Conservation (phyloP, 495 filamentous ascomycete genomes). For the Daldinia grandis region DNA sequence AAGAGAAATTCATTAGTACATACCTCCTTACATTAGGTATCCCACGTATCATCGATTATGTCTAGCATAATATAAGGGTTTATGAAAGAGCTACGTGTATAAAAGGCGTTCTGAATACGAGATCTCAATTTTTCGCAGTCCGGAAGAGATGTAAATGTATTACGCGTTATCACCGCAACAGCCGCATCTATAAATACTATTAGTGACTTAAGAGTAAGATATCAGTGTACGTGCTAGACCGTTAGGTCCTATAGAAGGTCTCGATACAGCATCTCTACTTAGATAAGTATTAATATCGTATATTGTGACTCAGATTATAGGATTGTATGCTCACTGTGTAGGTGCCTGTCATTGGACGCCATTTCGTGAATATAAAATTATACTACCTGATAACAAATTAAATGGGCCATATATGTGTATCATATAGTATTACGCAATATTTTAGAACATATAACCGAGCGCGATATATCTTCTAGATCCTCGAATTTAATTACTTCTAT, state of each 20-base stretch:
- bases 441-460: neutral
- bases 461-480: conserved; percentile 8
- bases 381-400: neutral
- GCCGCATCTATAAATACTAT: neutral
- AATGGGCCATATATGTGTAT: neutral
- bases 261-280: neutral
- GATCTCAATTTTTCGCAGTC: neutral
- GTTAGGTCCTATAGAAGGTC: neutral
- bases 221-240: neutral
- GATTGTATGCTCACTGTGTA: neutral
- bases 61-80: too few species aligned
- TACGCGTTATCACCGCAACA: too few species aligned
- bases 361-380: neutral
- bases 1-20: too few species aligned
- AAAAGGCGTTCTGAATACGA: neutral
- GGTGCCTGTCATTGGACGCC: neutral
- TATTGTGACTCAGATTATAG: neutral
- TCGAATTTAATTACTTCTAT: conserved; percentile 1
- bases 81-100: too few species aligned
- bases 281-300: neutral
- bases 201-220: neutral
- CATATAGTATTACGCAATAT: neutral
- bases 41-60: too few species aligned
- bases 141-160: neutral
- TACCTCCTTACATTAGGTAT: too few species aligned